phyloP scores from a whole-genome alignment of 2,329 filamentous ascomycete genomes.

The Periconia macrospinosa region DNA sequence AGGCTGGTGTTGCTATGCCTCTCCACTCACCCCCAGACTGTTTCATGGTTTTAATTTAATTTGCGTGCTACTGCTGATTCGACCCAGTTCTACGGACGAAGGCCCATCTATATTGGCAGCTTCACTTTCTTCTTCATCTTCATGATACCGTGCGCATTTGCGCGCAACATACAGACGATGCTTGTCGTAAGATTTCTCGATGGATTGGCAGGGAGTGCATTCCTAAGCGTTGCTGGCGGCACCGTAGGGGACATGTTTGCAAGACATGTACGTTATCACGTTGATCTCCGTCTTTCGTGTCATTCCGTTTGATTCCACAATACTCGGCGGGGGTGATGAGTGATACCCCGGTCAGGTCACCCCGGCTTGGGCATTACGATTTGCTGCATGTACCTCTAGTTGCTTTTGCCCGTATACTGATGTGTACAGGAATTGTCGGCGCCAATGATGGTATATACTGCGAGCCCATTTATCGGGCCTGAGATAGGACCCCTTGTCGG shows the following conservation, averaged over 20 bases:
- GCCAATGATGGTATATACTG: slow-evolving; percentile 78
- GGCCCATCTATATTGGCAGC: slow-evolving; percentile 76
- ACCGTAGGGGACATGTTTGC: slow-evolving; percentile 71
- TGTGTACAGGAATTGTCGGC: slow-evolving; percentile 62
- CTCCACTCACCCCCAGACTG: background rate
- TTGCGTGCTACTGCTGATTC: slow-evolving; percentile 1
- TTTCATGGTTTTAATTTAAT: background rate
- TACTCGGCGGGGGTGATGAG: background rate
- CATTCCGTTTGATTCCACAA: background rate
- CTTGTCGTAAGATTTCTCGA: slow-evolving; percentile 77
- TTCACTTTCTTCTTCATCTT: slow-evolving; percentile 77
- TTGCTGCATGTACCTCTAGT: background rate
- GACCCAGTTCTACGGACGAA: slow-evolving; percentile 73
- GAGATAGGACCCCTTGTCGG: slow-evolving; percentile 64
- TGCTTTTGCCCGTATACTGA: background rate
- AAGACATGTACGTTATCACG: slow-evolving; percentile 30
- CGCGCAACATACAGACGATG: slow-evolving; percentile 80
- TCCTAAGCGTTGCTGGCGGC: slow-evolving; percentile 73
- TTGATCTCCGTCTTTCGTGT: background rate
- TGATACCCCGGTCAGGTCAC: too few relatives aligned
- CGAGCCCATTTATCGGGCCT: slow-evolving; percentile 56
- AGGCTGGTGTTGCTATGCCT: too few relatives aligned
- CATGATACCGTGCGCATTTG: slow-evolving; percentile 79
- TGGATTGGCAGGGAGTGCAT: slow-evolving; percentile 67
- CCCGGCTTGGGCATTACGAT: background rate